These are phyloP conservation scores for Hypoxylon sp. DNA, from an alignment of 2,329 filamentous ascomycete genomes.

Conservation along the genomic window DNA sequence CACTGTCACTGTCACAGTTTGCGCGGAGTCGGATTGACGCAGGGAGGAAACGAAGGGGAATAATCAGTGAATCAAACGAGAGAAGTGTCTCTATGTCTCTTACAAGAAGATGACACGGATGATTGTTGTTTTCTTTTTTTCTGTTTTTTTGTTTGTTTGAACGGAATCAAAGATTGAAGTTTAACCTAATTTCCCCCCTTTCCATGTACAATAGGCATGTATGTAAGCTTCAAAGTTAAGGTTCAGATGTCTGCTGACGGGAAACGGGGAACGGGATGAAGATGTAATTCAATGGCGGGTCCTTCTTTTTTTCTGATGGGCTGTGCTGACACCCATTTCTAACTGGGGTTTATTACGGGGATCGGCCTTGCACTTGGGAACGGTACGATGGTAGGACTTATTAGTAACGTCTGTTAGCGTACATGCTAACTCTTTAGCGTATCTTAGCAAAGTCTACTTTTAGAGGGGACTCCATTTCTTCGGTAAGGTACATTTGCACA, in stretches of 20 bases:
- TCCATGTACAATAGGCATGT: constrained; percentile 4
- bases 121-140: constrained; percentile 7
- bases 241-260: constrained; percentile 31
- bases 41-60: constrained; percentile 16
- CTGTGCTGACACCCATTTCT: constrained; percentile 33
- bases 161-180: constrained; percentile 36
- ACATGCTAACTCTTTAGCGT: constrained; percentile 19
- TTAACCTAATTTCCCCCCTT: constrained; percentile 14
- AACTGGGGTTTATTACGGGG: constrained; percentile 31
- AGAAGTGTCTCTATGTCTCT: constrained; percentile 10
- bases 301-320: constrained; percentile 34
- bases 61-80: constrained; percentile 26
- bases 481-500: constrained; percentile 16
- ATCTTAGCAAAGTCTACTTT: constrained; percentile 32
- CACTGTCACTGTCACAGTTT: constrained; percentile 15
- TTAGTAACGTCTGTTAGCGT: constrained; percentile 41
- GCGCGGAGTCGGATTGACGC: constrained; percentile 6
- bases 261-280: constrained; percentile 13
- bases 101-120: constrained; percentile 9
- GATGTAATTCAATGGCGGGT: constrained; percentile 24
- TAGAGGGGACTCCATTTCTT: constrained; percentile 24
- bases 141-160: constrained; percentile 24
- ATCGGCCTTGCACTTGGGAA: constrained; percentile 25
- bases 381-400: constrained; percentile 16
- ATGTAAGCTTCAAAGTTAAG: not conserved